Conservation (phyloP, 2,329 filamentous ascomycete species). For the Amesomyces nigricolor region DNA sequence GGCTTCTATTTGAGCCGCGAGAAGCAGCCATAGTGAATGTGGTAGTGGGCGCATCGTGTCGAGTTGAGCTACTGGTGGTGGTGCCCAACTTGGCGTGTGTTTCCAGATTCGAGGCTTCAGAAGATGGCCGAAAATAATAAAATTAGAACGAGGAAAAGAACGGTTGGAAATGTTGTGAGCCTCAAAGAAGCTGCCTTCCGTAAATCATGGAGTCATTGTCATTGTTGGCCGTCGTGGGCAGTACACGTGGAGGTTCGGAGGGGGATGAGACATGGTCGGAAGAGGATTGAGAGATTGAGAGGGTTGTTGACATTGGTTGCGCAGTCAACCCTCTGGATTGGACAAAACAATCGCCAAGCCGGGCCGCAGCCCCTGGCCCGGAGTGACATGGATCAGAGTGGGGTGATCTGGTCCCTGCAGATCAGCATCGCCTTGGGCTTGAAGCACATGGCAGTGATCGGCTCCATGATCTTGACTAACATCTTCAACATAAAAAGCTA, state of each 20-base stretch:
- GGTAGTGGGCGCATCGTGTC: slow-evolving; percentile 37
- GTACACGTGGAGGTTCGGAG: no score
- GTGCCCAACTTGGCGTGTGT: no score
- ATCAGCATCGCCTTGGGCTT: not conserved
- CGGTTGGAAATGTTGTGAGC: no score
- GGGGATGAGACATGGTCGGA: not conserved
- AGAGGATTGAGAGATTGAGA: not conserved
- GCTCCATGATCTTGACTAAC: no score
- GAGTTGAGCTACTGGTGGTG: no score
- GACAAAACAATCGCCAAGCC: slow-evolving; percentile 7
- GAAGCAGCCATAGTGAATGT: slow-evolving; percentile 42
- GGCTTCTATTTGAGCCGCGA: slow-evolving; percentile 36
- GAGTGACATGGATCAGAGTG: not conserved
- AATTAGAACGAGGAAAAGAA: no score
- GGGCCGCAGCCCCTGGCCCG: not conserved
- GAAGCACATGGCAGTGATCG: no score
- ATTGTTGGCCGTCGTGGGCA: not conserved
- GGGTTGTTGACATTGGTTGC: slow-evolving; percentile 14
- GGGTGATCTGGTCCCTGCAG: not conserved
- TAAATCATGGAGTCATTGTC: not conserved
- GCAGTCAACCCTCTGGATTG: slow-evolving; percentile 1
- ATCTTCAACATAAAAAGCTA: no score
- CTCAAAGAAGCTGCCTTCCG: no score
- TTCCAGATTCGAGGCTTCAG: no score
- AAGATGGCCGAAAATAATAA: no score